Evolutionary conservation across 768 basidiomycete species (phyloP).

Genomic region (Boletellus ananas): DNA sequence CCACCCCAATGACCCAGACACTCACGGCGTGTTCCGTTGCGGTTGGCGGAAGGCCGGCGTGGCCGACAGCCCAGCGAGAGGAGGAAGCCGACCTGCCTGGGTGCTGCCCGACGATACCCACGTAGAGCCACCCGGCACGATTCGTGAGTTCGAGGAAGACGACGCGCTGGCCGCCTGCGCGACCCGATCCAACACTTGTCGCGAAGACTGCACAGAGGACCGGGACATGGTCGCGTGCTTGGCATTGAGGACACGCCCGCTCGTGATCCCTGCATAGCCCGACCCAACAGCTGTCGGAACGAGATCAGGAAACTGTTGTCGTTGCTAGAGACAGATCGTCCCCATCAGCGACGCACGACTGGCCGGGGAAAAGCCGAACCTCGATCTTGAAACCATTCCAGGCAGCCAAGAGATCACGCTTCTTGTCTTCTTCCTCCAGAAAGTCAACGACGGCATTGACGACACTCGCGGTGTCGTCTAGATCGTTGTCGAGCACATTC

Average conservation of each 20-base stretch:
- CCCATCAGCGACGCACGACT: not conserved
- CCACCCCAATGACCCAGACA: slow-evolving; percentile 28
- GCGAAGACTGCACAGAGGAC: slow-evolving; percentile 52
- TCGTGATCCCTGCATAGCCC: slow-evolving; percentile 75
- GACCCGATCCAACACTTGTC: slow-evolving; percentile 82
- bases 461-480: slow-evolving; percentile 73
- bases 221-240: slow-evolving; percentile 68
- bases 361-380: slow-evolving; percentile 53
- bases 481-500: slow-evolving; percentile 62
- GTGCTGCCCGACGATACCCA: slow-evolving; percentile 29
- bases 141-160: slow-evolving; percentile 37
- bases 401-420: slow-evolving; percentile 62
- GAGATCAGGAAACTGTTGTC: slow-evolving; percentile 80
- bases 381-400: slow-evolving; percentile 86
- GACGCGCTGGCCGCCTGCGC: slow-evolving; percentile 68
- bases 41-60: slow-evolving; percentile 36
- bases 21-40: slow-evolving; percentile 62
- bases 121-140: slow-evolving; percentile 10
- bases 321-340: slow-evolving; percentile 51
- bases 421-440: slow-evolving; percentile 83
- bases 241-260: slow-evolving; percentile 79
- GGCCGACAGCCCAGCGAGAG: slow-evolving; percentile 17
- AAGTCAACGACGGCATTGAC: slow-evolving; percentile 73
- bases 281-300: slow-evolving; percentile 53
- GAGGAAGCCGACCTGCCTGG: slow-evolving; percentile 27